phyloP scores from a whole-genome alignment of 805 yeast genomes.

The Candida sphagnicola region DNA sequence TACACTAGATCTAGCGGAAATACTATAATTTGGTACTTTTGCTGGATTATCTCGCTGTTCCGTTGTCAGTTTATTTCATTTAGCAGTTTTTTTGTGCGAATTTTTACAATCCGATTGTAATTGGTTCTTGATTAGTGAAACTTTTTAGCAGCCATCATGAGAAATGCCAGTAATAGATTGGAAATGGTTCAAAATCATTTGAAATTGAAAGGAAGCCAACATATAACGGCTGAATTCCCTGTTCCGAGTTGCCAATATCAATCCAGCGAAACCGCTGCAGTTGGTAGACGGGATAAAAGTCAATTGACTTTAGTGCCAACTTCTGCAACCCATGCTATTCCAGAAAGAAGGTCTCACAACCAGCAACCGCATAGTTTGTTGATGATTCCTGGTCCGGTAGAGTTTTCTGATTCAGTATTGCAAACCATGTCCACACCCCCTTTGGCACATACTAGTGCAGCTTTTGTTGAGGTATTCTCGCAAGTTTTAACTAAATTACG shows the following conservation, averaged over 20 bases:
- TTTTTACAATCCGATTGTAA: too few species aligned
- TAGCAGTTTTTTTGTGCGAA: too few species aligned
- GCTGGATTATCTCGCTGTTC: too few species aligned
- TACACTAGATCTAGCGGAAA: too few species aligned
- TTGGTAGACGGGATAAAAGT: too few species aligned
- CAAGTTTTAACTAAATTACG: conserved; percentile 6
- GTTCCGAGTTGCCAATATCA: neutral
- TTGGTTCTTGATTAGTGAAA: neutral
- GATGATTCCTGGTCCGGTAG: conserved; percentile 9
- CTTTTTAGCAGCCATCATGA: conserved; percentile 4
- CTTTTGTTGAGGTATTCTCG: conserved; percentile 5
- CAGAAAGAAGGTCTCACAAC: neutral
- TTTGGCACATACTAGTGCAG: conserved; percentile 7
- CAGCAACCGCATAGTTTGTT: conserved; percentile 4
- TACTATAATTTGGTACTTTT: too few species aligned
- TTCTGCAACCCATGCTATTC: neutral
- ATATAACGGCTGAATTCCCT: neutral
- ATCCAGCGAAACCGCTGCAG: too few species aligned
- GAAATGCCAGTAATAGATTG: neutral
- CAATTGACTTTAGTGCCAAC: neutral
- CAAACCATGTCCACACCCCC: conserved; percentile 6
- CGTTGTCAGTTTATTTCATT: too few species aligned
- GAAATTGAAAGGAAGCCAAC: neutral
- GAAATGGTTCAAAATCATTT: conserved; percentile 1
- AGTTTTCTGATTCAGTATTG: conserved; percentile 6